These are phyloP conservation scores for Dactylorhiza incarnata DNA, from an alignment of 106 monocot genomes.

Conservation along the genomic window DNA sequence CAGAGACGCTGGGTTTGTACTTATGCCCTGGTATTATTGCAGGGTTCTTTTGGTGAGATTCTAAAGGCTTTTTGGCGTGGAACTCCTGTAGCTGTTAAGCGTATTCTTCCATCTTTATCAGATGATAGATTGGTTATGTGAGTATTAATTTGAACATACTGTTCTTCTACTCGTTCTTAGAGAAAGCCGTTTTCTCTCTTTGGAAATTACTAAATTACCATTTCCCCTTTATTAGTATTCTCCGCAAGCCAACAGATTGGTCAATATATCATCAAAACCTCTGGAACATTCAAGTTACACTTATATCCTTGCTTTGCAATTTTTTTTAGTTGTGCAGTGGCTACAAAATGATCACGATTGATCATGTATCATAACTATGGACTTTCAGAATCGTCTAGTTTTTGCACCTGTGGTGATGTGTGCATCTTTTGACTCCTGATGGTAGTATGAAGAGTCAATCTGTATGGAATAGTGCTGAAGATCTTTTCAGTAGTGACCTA, in stretches of 20 bases:
- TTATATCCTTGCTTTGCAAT: too few relatives aligned
- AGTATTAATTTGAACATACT: conserved; percentile 9
- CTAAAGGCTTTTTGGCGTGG: conserved; percentile 92
- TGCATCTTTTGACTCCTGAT: too few relatives aligned
- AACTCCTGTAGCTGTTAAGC: conserved; percentile 91
- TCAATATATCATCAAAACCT: neutral
- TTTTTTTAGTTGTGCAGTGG: too few relatives aligned
- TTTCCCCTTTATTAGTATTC: neutral
- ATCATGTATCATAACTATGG: too few relatives aligned
- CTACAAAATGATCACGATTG: too few relatives aligned
- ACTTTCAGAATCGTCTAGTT: too few relatives aligned
- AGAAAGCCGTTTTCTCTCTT: neutral
- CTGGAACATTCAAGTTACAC: neutral
- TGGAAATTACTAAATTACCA: neutral
- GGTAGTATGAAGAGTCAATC: too few relatives aligned
- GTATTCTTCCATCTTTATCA: conserved; percentile 91
- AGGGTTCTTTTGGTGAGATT: conserved; percentile 99
- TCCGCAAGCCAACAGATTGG: neutral
- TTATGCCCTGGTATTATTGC: conserved; percentile 13
- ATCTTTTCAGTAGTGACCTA: too few relatives aligned
- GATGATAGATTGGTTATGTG: conserved; percentile 93
- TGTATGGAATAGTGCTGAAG: too few relatives aligned
- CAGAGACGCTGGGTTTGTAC: neutral
- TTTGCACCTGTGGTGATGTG: too few relatives aligned
- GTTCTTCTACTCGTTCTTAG: neutral